Conservation (phyloP, 352 stramenopile species). For the Phytopythium ostracodes region DNA sequence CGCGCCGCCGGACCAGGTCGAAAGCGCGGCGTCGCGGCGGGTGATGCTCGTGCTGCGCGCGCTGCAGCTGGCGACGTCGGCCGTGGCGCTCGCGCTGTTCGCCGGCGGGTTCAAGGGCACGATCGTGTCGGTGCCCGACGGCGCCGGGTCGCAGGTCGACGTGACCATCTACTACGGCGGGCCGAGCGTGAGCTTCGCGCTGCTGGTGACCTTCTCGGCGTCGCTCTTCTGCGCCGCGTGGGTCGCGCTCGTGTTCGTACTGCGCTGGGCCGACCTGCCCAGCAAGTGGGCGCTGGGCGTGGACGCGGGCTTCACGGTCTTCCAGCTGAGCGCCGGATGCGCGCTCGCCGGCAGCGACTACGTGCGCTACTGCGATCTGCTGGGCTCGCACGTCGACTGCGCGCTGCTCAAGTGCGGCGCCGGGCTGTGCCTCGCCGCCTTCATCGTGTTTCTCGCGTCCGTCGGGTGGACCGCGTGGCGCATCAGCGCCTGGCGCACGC, state of each 20-base stretch:
- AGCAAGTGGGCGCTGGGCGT: constrained; percentile 42
- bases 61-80: constrained; percentile 42
- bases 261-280: constrained; percentile 26
- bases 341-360: constrained; percentile 64
- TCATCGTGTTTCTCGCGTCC: constrained; percentile 53
- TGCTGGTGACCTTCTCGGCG: constrained; percentile 59
- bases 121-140: constrained; percentile 18
- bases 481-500: not conserved
- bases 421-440: constrained; percentile 56
- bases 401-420: constrained; percentile 37
- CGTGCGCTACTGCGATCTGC: constrained; percentile 48
- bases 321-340: constrained; percentile 61
- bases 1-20: not conserved
- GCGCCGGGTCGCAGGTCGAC: constrained; percentile 14
- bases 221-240: constrained; percentile 46
- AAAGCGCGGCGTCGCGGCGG: not conserved
- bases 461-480: constrained; percentile 54
- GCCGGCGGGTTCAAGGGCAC: constrained; percentile 38
- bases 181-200: constrained; percentile 49
- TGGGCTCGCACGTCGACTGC: constrained; percentile 43
- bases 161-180: constrained; percentile 59
- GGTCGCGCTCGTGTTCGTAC: constrained; percentile 39
- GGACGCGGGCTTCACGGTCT: constrained; percentile 63
- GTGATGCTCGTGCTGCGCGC: constrained; percentile 33
- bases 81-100: constrained; percentile 47